phyloP scores from a whole-genome alignment of 441 rosid genomes.

The Biscutella auriculata region DNA sequence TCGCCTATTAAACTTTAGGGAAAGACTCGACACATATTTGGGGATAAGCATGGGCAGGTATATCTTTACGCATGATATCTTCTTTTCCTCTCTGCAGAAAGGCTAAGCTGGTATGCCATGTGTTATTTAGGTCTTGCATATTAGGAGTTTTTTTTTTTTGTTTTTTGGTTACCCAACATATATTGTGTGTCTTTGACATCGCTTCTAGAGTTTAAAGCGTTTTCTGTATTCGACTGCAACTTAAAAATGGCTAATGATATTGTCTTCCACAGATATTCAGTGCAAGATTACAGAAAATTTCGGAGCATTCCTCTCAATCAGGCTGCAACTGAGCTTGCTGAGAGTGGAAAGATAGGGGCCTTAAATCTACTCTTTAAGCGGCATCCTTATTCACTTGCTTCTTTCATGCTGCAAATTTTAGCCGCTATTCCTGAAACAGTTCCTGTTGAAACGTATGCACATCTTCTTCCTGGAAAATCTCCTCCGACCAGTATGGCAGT shows the following conservation, averaged over 20 bases:
- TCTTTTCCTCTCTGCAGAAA: slow-evolving; percentile 3
- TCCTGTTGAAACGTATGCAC: slow-evolving; percentile 73
- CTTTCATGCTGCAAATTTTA: slow-evolving; percentile 56
- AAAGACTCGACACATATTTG: slow-evolving; percentile 82
- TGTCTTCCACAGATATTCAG: slow-evolving; percentile 64
- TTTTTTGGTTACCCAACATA: not conserved
- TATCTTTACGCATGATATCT: slow-evolving; percentile 3
- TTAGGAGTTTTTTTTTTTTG: not conserved
- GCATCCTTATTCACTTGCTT: slow-evolving; percentile 76
- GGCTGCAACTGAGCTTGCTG: slow-evolving; percentile 72
- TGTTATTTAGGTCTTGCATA: not conserved
- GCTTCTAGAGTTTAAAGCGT: not conserved
- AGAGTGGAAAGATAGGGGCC: slow-evolving; percentile 93
- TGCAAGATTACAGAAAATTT: slow-evolving; percentile 79
- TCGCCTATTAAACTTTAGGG: slow-evolving; percentile 68
- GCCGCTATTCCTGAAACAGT: slow-evolving; percentile 89
- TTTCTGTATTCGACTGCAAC: not conserved
- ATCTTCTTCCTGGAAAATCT: slow-evolving; percentile 85
- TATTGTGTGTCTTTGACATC: not conserved
- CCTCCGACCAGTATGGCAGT: slow-evolving; percentile 57
- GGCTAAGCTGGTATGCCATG: slow-evolving; percentile 2
- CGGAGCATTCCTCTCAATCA: slow-evolving; percentile 55
- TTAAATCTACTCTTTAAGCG: slow-evolving; percentile 88
- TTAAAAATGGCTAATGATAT: slow-evolving; percentile 33
- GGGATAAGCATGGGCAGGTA: slow-evolving; percentile 99